Evolutionary conservation across 345 rosid genomes (phyloP).

Genomic region (Toxicodendron radicans): DNA sequence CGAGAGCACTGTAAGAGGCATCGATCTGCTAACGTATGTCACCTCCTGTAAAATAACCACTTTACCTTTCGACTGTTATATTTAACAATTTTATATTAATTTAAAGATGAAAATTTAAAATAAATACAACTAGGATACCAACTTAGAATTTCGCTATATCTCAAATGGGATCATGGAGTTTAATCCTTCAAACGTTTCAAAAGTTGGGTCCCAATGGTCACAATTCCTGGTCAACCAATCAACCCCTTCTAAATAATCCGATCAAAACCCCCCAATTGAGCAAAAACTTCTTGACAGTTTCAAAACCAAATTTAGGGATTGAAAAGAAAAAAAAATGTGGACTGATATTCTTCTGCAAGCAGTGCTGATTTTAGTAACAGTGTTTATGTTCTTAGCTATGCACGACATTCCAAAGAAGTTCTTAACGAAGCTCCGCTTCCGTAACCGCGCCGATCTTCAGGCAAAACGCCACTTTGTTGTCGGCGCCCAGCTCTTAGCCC

Average conservation of each 20-base stretch:
- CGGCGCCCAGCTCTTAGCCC: constrained; percentile 61
- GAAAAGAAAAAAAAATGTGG: constrained; percentile 39
- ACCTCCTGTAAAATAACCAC: too few relatives aligned
- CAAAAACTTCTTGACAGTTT: neutral
- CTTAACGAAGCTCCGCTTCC: constrained; percentile 48
- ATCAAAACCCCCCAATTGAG: neutral
- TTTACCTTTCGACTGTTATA: too few relatives aligned
- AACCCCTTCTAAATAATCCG: neutral
- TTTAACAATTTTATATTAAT: too few relatives aligned
- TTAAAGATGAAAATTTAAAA: too few relatives aligned
- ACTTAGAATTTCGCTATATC: too few relatives aligned
- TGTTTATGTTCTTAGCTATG: constrained; percentile 53
- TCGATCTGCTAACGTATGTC: too few relatives aligned
- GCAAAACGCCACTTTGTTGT: constrained; percentile 67
- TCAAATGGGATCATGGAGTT: too few relatives aligned
- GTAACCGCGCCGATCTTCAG: constrained; percentile 36
- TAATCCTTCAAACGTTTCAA: too few relatives aligned
- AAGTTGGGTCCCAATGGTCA: too few relatives aligned
- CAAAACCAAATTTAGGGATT: neutral
- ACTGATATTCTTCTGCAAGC: constrained; percentile 51
- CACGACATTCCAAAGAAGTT: constrained; percentile 60
- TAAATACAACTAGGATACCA: too few relatives aligned
- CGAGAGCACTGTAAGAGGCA: too few relatives aligned
- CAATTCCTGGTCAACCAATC: neutral
- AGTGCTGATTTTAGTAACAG: constrained; percentile 38